Evolutionary conservation across 768 basidiomycete genomes (phyloP).

Genomic region (Boletus subparvulus): DNA sequence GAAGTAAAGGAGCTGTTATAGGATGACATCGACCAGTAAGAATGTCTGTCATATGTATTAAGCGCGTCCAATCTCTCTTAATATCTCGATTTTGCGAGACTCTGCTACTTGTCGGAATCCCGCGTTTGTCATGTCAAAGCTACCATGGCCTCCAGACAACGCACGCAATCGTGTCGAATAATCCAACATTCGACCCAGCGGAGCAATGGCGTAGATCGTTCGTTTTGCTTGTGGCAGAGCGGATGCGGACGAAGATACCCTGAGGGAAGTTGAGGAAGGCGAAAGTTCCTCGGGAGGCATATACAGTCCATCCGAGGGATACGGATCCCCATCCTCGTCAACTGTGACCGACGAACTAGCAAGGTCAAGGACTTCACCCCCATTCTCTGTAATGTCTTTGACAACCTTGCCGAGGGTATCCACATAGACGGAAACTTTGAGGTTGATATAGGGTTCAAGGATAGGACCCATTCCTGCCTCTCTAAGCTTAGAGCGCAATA

Average conservation of each 20-base stretch:
- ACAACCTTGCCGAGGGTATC: slow-evolving; percentile 73
- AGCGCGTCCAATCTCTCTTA: slow-evolving; percentile 75
- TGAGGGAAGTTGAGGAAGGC: slow-evolving; percentile 53
- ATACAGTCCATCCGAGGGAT: slow-evolving; percentile 64
- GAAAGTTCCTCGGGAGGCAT: slow-evolving; percentile 75
- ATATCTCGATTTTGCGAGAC: slow-evolving; percentile 63
- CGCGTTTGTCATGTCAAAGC: slow-evolving; percentile 76
- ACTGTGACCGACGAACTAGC: slow-evolving; percentile 36
- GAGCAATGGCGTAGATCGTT: slow-evolving; percentile 70
- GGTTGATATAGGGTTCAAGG: slow-evolving; percentile 72
- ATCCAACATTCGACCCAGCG: slow-evolving; percentile 79
- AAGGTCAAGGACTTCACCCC: slow-evolving; percentile 76
- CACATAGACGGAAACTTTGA: slow-evolving; percentile 68
- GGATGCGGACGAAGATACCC: slow-evolving; percentile 27
- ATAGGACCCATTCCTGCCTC: slow-evolving; percentile 68
- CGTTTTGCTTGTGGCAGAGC: slow-evolving; percentile 49
- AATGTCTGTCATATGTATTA: slow-evolving; percentile 30
- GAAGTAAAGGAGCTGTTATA: slow-evolving; percentile 60
- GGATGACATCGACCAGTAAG: slow-evolving; percentile 12
- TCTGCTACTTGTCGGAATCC: slow-evolving; percentile 72
- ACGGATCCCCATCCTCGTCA: slow-evolving; percentile 42
- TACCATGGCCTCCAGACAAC: slow-evolving; percentile 77
- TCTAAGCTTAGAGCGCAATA: slow-evolving; percentile 60
- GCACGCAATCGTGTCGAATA: slow-evolving; percentile 78
- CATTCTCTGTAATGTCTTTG: slow-evolving; percentile 81